Conservation (phyloP, 352 stramenopile species). For the Pythium monospermum region DNA sequence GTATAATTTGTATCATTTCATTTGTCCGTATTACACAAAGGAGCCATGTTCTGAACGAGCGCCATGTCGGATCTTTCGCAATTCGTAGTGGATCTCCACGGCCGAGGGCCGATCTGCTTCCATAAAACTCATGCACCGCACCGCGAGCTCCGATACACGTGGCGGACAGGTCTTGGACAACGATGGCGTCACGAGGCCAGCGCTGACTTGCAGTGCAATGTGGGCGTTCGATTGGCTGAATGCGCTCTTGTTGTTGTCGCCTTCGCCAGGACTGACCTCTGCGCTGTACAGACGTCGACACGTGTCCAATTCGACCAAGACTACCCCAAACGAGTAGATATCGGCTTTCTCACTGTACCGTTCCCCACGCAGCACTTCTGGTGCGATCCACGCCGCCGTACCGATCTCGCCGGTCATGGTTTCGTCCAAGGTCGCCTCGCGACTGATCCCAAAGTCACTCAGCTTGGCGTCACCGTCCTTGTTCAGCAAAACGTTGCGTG, state of each 20-base stretch:
- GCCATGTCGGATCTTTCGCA: slow-evolving; percentile 22
- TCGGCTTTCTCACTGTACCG: slow-evolving; percentile 28
- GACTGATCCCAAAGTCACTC: slow-evolving; percentile 21
- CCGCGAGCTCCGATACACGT: slow-evolving; percentile 8
- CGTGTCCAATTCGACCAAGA: slow-evolving; percentile 27
- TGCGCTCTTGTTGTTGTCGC: background rate
- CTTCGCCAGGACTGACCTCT: no score
- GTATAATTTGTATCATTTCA: no score
- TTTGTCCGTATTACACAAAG: no score
- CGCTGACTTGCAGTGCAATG: slow-evolving; percentile 21
- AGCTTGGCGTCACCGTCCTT: slow-evolving; percentile 11
- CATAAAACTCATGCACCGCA: slow-evolving; percentile 17
- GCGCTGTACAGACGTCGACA: slow-evolving; percentile 9
- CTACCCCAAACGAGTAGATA: slow-evolving; percentile 26
- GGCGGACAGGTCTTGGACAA: slow-evolving; percentile 12
- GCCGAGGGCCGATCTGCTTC: slow-evolving; percentile 17
- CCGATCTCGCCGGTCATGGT: slow-evolving; percentile 28
- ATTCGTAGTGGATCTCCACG: slow-evolving; percentile 22
- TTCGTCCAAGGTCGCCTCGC: slow-evolving; percentile 2
- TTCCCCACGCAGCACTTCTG: slow-evolving; percentile 22
- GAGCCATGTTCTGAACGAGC: no score
- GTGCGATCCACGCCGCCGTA: slow-evolving; percentile 23
- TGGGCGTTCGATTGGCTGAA: slow-evolving; percentile 12
- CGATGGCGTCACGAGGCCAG: slow-evolving; percentile 14
- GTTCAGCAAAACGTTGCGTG: slow-evolving; percentile 19